phyloP scores from a whole-genome alignment of 352 stramenopile species.

The Plasmopara viticola region DNA sequence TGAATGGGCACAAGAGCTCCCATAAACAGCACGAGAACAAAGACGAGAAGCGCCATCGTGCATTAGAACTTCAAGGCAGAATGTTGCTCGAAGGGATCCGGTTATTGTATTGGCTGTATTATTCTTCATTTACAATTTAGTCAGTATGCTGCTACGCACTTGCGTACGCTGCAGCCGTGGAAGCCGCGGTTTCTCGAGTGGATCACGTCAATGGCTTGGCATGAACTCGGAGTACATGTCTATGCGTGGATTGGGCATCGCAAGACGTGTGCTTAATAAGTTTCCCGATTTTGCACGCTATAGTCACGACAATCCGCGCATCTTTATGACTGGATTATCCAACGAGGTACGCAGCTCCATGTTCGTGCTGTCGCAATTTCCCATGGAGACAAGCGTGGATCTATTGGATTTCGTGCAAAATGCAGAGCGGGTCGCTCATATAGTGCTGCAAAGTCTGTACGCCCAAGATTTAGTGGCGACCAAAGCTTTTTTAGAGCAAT shows the following conservation, averaged over 20 bases:
- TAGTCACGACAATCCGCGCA: constrained; percentile 10
- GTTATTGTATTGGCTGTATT: constrained; percentile 1
- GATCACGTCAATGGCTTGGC: constrained; percentile 10
- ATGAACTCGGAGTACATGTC: constrained; percentile 25
- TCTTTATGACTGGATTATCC: constrained; percentile 28
- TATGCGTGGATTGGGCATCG: constrained; percentile 16
- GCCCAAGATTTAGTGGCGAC: constrained; percentile 12
- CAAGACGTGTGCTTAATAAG: constrained; percentile 12
- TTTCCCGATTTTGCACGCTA: constrained; percentile 20
- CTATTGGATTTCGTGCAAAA: constrained; percentile 36
- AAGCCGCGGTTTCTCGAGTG: constrained; percentile 10
- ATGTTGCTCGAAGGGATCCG: constrained; percentile 2
- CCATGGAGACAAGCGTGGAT: constrained; percentile 22
- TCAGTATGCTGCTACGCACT: constrained; percentile 5
- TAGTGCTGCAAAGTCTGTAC: constrained; percentile 47
- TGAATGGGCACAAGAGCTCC: background rate
- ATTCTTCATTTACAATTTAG: background rate
- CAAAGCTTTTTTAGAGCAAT: constrained; percentile 19
- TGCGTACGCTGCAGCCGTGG: background rate
- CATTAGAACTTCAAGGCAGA: no score
- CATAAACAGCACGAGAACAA: constrained; percentile 13
- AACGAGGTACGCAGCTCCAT: constrained; percentile 43
- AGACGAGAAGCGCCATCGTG: constrained; percentile 2
- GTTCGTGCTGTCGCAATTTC: constrained; percentile 47
- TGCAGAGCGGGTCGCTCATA: constrained; percentile 31